Conservation (phyloP, 75 land plant species). For the Adiantum capillusveneris region DNA sequence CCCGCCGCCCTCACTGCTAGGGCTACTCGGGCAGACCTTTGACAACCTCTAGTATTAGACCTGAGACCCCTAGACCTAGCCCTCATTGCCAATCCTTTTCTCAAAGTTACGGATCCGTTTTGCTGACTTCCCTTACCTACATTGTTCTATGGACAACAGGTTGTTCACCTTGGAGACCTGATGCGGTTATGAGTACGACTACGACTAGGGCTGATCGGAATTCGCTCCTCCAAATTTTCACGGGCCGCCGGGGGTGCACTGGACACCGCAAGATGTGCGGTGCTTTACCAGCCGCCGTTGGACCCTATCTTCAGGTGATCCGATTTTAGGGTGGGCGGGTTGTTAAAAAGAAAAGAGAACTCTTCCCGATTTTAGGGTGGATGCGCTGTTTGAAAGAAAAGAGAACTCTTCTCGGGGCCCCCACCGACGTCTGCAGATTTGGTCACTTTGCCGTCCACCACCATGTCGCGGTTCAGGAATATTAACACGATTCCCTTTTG, state of each 20-base stretch:
- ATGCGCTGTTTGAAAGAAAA: constrained; percentile 24
- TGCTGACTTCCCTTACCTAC: constrained; percentile 34
- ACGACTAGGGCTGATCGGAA: constrained; percentile 16
- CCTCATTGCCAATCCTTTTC: constrained; percentile 36
- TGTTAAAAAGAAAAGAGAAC: constrained; percentile 37
- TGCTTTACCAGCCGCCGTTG: constrained; percentile 19
- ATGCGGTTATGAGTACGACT: constrained; percentile 28
- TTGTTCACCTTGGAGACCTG: constrained; percentile 22
- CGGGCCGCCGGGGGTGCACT: constrained; percentile 21
- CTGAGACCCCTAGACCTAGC: constrained; percentile 12
- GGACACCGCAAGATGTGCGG: constrained; percentile 24
- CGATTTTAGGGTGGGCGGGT: constrained; percentile 15
- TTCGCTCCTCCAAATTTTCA: constrained; percentile 24
- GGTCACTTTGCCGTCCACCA: constrained; percentile 16
- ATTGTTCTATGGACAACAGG: constrained; percentile 30
- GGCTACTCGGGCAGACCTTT: constrained; percentile 32
- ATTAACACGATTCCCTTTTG: constrained; percentile 31
- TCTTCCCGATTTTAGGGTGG: constrained; percentile 28
- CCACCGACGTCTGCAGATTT: constrained; percentile 21
- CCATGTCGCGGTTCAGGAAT: constrained; percentile 22
- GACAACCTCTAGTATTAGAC: constrained; percentile 13
- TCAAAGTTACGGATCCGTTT: constrained; percentile 24
- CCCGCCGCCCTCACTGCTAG: constrained; percentile 9
- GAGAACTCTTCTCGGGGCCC: constrained; percentile 38
- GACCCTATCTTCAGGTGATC: constrained; percentile 3